phyloP scores from a whole-genome alignment of 495 filamentous ascomycete species.

The Penicillium lividum region DNA sequence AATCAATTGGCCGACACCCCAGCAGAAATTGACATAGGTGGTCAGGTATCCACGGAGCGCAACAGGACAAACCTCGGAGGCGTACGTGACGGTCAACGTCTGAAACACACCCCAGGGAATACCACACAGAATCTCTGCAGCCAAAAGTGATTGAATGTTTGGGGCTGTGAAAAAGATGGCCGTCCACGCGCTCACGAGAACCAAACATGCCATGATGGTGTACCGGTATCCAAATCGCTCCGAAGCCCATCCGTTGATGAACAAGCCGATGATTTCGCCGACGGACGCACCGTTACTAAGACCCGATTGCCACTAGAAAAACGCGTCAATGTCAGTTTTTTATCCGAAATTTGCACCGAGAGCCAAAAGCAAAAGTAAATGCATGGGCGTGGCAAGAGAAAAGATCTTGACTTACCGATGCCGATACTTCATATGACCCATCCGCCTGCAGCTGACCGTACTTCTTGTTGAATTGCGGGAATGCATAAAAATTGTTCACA shows the following conservation, averaged over 20 bases:
- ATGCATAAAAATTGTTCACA: constrained; percentile 53
- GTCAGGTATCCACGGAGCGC: constrained; percentile 72
- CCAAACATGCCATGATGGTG: constrained; percentile 68
- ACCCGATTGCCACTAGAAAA: constrained; percentile 68
- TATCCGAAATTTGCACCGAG: background rate
- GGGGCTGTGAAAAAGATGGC: constrained; percentile 77
- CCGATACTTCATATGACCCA: constrained; percentile 67
- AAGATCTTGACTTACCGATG: constrained; percentile 38
- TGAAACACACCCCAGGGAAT: constrained; percentile 85
- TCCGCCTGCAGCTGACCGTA: constrained; percentile 60
- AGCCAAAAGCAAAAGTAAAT: background rate
- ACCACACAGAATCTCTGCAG: constrained; percentile 74
- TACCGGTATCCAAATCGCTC: constrained; percentile 74
- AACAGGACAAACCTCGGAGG: constrained; percentile 76
- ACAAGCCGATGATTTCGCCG: constrained; percentile 74
- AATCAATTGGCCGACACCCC: constrained; percentile 77
- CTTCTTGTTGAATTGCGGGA: constrained; percentile 62
- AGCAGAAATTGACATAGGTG: constrained; percentile 81
- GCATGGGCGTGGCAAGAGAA: background rate
- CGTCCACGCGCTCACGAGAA: constrained; percentile 66
- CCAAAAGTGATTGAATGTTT: constrained; percentile 65
- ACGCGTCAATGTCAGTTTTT: background rate
- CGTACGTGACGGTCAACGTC: constrained; percentile 77
- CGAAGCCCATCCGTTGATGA: constrained; percentile 75
- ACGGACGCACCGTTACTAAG: constrained; percentile 66